These are phyloP conservation scores for Cladosporium sphaerospermum DNA, from an alignment of 2,329 filamentous ascomycete genomes.

Conservation along the genomic window DNA sequence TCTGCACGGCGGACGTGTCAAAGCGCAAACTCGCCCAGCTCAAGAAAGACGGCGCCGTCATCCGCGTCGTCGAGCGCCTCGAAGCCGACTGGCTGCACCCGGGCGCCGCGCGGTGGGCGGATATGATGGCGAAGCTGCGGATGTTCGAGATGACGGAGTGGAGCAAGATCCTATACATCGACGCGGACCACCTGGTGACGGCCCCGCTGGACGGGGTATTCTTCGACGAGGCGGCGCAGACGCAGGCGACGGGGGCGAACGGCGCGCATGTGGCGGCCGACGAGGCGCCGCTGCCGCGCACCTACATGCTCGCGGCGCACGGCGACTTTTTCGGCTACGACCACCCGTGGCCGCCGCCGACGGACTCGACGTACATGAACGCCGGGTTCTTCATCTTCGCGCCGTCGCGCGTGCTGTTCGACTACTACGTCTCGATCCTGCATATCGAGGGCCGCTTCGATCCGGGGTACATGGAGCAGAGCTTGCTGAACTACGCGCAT, in stretches of 20 bases:
- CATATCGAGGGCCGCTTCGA: slow-evolving; percentile 29
- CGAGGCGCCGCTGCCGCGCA: slow-evolving; percentile 31
- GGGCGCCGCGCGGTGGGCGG: slow-evolving; percentile 26
- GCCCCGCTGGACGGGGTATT: slow-evolving; percentile 29
- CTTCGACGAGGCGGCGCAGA: slow-evolving; percentile 31
- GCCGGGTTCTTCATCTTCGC: slow-evolving; percentile 35
- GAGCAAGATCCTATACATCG: slow-evolving; percentile 32
- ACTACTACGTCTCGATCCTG: slow-evolving; percentile 33
- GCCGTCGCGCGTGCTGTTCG: slow-evolving; percentile 29
- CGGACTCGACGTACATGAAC: slow-evolving; percentile 28
- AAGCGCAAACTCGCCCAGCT: slow-evolving; percentile 31
- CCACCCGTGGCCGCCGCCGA: slow-evolving; percentile 27
- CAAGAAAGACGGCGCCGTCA: slow-evolving; percentile 31
- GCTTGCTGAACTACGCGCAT: slow-evolving; percentile 37
- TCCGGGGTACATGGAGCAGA: slow-evolving; percentile 32
- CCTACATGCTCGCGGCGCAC: slow-evolving; percentile 36
- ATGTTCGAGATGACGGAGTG: slow-evolving; percentile 30
- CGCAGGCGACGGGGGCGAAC: slow-evolving; percentile 23
- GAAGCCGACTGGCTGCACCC: slow-evolving; percentile 27
- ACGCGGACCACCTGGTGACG: slow-evolving; percentile 29
- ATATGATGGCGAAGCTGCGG: slow-evolving; percentile 33
- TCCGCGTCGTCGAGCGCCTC: slow-evolving; percentile 31
- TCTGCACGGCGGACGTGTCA: slow-evolving; percentile 31
- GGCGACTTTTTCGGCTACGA: slow-evolving; percentile 29
- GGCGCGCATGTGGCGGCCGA: slow-evolving; percentile 24